Evolutionary conservation across 2,329 filamentous ascomycete species (phyloP).

Genomic region (Fusarium piperis): DNA sequence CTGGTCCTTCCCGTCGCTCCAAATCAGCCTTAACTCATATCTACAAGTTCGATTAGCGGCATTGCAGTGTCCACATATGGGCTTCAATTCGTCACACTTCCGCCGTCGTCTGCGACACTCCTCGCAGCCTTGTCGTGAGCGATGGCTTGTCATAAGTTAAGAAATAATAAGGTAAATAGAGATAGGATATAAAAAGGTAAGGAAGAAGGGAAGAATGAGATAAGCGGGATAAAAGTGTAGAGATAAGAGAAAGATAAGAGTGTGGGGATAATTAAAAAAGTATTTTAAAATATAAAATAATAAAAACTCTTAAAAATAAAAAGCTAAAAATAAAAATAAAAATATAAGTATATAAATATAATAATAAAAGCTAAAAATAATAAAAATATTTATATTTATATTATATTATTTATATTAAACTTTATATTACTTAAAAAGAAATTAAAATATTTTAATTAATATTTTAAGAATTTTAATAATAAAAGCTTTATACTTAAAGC

Average conservation of each 20-base stretch:
- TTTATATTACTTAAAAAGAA: too few species aligned
- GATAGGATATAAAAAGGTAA: not conserved
- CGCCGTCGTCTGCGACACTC: constrained; percentile 42
- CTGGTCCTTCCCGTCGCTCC: constrained; percentile 25
- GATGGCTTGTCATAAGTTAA: constrained; percentile 31
- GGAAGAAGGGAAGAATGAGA: not conserved
- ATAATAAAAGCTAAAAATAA: too few species aligned
- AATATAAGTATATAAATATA: too few species aligned
- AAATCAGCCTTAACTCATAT: constrained; percentile 40
- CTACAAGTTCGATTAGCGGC: constrained; percentile 27
- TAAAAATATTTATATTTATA: too few species aligned
- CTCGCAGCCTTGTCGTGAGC: constrained; percentile 43
- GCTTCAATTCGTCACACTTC: constrained; percentile 43
- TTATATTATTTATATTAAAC: too few species aligned
- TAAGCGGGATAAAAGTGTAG: not conserved
- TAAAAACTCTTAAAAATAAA: not conserved
- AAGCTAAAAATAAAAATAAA: too few species aligned
- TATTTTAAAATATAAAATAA: not conserved
- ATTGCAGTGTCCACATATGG: constrained; percentile 36
- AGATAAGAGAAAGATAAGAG: not conserved
- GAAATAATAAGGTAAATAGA: not conserved
- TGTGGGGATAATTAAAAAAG: too few species aligned
- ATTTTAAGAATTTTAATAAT: too few species aligned
- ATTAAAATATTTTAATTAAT: too few species aligned
- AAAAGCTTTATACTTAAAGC: too few species aligned